These are phyloP conservation scores for Phytophthora foliorum DNA, from an alignment of 352 stramenopile genomes.

Conservation along the genomic window DNA sequence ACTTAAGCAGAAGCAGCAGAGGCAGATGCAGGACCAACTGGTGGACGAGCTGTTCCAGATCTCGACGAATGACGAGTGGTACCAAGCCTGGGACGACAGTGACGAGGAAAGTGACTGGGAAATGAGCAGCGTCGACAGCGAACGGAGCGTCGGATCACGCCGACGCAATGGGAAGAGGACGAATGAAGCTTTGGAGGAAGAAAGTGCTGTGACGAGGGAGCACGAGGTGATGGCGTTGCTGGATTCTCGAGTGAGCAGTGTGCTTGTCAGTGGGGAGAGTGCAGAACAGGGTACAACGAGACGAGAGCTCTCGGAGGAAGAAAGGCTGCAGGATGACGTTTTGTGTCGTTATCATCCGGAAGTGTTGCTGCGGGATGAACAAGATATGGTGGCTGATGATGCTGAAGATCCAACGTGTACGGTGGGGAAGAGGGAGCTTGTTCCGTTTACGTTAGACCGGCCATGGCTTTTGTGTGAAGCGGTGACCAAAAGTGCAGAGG, in stretches of 20 bases:
- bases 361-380: slow-evolving; percentile 6
- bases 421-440: slow-evolving; percentile 16
- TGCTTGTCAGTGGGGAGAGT: not conserved
- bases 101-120: slow-evolving; percentile 53
- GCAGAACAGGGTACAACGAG: not conserved
- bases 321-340: slow-evolving; percentile 37
- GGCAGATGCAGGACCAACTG: slow-evolving; percentile 46
- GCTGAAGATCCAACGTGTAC: slow-evolving; percentile 17
- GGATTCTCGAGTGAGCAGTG: slow-evolving; percentile 17
- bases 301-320: slow-evolving; percentile 29
- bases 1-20: slow-evolving; percentile 20
- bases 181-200: slow-evolving; percentile 25
- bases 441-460: slow-evolving; percentile 45
- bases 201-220: not conserved
- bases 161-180: slow-evolving; percentile 33
- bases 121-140: slow-evolving; percentile 18
- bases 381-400: slow-evolving; percentile 20
- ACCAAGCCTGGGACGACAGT: slow-evolving; percentile 60
- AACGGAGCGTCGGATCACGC: not conserved
- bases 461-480: slow-evolving; percentile 48
- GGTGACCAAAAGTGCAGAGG: slow-evolving; percentile 25
- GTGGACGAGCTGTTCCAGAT: slow-evolving; percentile 70
- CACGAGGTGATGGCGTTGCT: slow-evolving; percentile 11
- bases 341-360: slow-evolving; percentile 57
- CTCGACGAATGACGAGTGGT: slow-evolving; percentile 76